phyloP scores from a whole-genome alignment of 768 basidiomycete genomes.

The Suillus decipiens region DNA sequence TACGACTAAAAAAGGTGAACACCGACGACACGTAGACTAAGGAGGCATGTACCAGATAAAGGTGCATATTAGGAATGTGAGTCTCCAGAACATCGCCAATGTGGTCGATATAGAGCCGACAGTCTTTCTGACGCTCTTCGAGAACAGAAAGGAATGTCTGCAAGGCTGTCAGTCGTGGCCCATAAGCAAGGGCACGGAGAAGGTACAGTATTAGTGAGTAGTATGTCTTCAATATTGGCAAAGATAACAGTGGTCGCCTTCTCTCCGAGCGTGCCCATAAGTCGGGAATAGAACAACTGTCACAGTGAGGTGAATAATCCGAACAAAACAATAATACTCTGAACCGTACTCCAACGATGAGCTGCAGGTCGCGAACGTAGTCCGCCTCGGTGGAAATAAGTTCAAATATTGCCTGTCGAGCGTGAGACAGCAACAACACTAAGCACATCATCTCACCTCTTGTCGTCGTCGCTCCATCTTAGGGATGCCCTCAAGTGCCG shows the following conservation, averaged over 20 bases:
- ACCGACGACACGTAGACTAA: background rate
- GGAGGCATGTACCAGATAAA: constrained; percentile 66
- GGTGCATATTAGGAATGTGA: constrained; percentile 74
- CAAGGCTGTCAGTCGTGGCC: constrained; percentile 7
- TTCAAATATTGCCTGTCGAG: constrained; percentile 82
- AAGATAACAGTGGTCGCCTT: constrained; percentile 85
- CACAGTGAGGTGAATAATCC: constrained; percentile 3
- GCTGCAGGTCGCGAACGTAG: constrained; percentile 89
- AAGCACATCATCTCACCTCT: constrained; percentile 52
- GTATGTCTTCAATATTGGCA: constrained; percentile 90
- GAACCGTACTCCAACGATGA: constrained; percentile 78
- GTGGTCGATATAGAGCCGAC: constrained; percentile 85
- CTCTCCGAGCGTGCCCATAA: constrained; percentile 69
- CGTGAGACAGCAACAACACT: background rate
- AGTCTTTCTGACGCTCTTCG: constrained; percentile 89
- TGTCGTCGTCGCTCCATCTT: constrained; percentile 80
- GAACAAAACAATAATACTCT: background rate
- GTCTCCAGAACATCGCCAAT: constrained; percentile 83
- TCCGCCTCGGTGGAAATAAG: constrained; percentile 87
- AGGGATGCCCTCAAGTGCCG: constrained; percentile 80
- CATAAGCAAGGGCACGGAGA: background rate
- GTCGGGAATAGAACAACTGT: constrained; percentile 83
- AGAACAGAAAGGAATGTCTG: constrained; percentile 84
- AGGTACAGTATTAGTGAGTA: constrained; percentile 80
- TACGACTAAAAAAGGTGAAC: constrained; percentile 58